Evolutionary conservation across 768 basidiomycete species (phyloP), one percentile per base, ranked within the genome.

Genomic region (Inosperma sp.): DNA sequence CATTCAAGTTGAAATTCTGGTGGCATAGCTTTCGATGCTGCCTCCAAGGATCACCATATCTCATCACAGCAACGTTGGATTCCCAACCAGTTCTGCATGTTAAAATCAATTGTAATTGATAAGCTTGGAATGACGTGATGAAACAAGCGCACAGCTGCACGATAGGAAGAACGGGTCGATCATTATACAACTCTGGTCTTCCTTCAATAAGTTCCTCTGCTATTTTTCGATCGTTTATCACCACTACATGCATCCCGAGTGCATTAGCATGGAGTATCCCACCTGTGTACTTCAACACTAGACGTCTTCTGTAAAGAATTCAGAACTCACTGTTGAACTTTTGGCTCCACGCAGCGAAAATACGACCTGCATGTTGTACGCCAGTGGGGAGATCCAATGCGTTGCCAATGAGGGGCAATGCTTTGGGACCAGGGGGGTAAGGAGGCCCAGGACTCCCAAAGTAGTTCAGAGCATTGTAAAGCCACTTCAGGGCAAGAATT

Each of bases 151-250:
- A 55, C 59, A 58, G 17, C 9, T 41, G 41, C 5, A 50, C 7
- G 2, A 61, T 53, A n/a, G 59, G 57, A 22, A 52, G 51, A 2
- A 69, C 67, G 16, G 77, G 78, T 5, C 76, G 65, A 51, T 70
- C 74, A 19, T 74, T 75, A 43, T 77, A 77, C 26, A 72, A 71
- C 2, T 70, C 65, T 0, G 74, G 72, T 16, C 74, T 68, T 46
- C 73, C 75, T 53, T 79, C 77, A 13, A 80, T 59, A 2, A 62
- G 22, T 25, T 46, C 41, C 12, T 41, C 46, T 21, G 55, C 56
- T 34, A 58, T 60, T 27, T 67, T 50, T 9, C 48, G 34, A 0
- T 54, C 56, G 43, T 68, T 69, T 19, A 67, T 31, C 6, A 69
- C 40, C 17, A 69, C 40, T 4, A 65, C 48, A 35, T 63, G 62